A percentile compares a stretch with the other conserved stretches of the same genome.
phyloP scores from a whole-genome alignment of 768 basidiomycete genomes.

The Obba rivulosa region DNA sequence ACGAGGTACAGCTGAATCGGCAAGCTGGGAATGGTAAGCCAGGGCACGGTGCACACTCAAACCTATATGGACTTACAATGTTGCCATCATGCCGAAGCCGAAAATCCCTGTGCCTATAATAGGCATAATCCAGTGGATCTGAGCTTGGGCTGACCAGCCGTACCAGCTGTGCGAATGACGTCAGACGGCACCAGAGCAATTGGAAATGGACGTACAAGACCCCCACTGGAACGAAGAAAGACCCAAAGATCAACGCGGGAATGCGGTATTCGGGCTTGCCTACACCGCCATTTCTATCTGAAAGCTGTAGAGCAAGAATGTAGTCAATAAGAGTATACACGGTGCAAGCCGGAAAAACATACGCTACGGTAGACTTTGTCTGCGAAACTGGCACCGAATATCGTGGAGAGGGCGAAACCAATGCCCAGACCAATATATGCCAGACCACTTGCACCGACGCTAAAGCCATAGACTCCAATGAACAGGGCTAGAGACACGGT shows the following conservation, averaged over 20 bases:
- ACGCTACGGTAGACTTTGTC: conserved; percentile 28
- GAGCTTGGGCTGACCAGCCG: conserved; percentile 70
- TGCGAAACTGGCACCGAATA: conserved; percentile 25
- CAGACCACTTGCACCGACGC: conserved; percentile 23
- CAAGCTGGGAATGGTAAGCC: conserved; percentile 33
- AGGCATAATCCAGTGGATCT: conserved; percentile 72
- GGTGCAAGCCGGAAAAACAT: not conserved
- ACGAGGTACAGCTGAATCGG: conserved; percentile 69
- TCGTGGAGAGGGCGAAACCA: conserved; percentile 28
- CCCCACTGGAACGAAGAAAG: conserved; percentile 65
- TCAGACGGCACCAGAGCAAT: too few relatives aligned
- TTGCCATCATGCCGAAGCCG: conserved; percentile 60
- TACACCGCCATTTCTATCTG: conserved; percentile 40
- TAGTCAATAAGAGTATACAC: not conserved
- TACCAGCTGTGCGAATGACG: conserved; percentile 56
- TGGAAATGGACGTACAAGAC: conserved; percentile 47
- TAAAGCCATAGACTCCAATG: conserved; percentile 26
- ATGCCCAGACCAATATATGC: conserved; percentile 36
- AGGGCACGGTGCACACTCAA: conserved; percentile 1
- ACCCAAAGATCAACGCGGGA: conserved; percentile 68
- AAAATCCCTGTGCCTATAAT: conserved; percentile 49
- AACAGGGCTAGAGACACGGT: conserved; percentile 34
- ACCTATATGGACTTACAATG: conserved; percentile 37
- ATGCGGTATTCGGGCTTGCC: conserved; percentile 75
- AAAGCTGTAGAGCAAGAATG: conserved; percentile 13